A percentile compares a stretch with the other conserved stretches of the same genome.
Evolutionary conservation across 2,329 filamentous ascomycete genomes (phyloP).

Genomic region (Aspergillus amoenus): DNA sequence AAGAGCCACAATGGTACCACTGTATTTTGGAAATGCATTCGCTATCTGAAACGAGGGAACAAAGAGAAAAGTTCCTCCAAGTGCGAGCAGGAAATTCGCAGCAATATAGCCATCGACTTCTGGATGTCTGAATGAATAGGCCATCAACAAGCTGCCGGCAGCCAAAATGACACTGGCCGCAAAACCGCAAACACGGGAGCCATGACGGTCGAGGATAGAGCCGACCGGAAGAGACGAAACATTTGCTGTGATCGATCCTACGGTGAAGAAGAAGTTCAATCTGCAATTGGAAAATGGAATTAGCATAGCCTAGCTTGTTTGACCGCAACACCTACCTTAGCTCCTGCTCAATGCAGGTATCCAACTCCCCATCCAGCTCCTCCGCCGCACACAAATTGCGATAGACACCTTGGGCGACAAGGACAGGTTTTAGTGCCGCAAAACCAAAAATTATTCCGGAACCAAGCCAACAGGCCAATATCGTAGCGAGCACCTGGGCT

Average conservation of each 20-base stretch:
- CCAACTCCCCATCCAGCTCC: conserved; percentile 45
- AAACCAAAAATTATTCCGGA: conserved; percentile 83
- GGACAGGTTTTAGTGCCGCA: conserved; percentile 77
- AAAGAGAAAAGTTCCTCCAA: conserved; percentile 78
- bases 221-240: conserved; percentile 81
- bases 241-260: conserved; percentile 84
- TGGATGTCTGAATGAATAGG: conserved; percentile 61
- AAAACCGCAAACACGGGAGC: conserved; percentile 74
- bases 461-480: conserved; percentile 72
- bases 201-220: conserved; percentile 77
- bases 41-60: conserved; percentile 80
- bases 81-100: conserved; percentile 71
- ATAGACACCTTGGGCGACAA: conserved; percentile 73
- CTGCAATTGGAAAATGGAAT: conserved; percentile 21
- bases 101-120: conserved; percentile 70
- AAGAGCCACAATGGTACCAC: conserved; percentile 73
- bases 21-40: conserved; percentile 74
- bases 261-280: conserved; percentile 88
- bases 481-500: conserved; percentile 63
- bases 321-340: conserved; percentile 40
- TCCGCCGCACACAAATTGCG: conserved; percentile 60
- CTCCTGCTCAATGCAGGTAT: conserved; percentile 60
- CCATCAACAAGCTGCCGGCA: conserved; percentile 68
- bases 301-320: neutral
- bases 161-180: conserved; percentile 67